Conservation (phyloP, 768 basidiomycete genomes). For the Daedalea quercina region DNA sequence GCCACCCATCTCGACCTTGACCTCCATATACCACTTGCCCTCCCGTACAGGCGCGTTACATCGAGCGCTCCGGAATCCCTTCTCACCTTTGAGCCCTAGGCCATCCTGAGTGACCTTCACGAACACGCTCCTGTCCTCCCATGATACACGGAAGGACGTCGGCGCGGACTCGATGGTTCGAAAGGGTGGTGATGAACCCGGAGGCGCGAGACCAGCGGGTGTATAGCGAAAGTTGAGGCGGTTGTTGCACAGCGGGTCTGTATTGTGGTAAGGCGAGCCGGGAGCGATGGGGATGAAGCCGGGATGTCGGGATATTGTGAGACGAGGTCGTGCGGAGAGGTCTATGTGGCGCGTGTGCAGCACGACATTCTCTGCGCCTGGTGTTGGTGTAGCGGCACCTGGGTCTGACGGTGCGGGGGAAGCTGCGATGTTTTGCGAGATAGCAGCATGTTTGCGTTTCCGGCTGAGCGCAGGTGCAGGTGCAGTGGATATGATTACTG, state of each 20-base stretch:
- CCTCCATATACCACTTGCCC: slow-evolving; percentile 94
- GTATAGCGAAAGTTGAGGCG: slow-evolving; percentile 75
- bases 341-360: slow-evolving; percentile 57
- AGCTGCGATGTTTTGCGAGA: slow-evolving; percentile 19
- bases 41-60: slow-evolving; percentile 85
- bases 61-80: slow-evolving; percentile 86
- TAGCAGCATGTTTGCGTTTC: slow-evolving; percentile 52
- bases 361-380: slow-evolving; percentile 36
- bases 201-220: slow-evolving; percentile 67
- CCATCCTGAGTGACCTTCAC: slow-evolving; percentile 78
- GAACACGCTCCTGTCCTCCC: slow-evolving; percentile 87
- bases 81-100: slow-evolving; percentile 67
- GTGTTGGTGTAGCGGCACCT: slow-evolving; percentile 25
- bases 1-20: slow-evolving; percentile 70
- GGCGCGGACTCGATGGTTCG: slow-evolving; percentile 81
- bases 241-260: slow-evolving; percentile 67
- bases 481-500: slow-evolving; percentile 23
- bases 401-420: slow-evolving; percentile 31
- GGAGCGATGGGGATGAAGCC: slow-evolving; percentile 56
- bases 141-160: slow-evolving; percentile 63
- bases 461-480: slow-evolving; percentile 14
- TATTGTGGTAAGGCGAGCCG: slow-evolving; percentile 51
- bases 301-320: slow-evolving; percentile 71
- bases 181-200: slow-evolving; percentile 53
- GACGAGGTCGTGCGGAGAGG: slow-evolving; percentile 60